Evolutionary conservation across 495 filamentous ascomycete species (phyloP), one percentile per base, ranked within the genome.

Genomic region (Xylaria scruposa): DNA sequence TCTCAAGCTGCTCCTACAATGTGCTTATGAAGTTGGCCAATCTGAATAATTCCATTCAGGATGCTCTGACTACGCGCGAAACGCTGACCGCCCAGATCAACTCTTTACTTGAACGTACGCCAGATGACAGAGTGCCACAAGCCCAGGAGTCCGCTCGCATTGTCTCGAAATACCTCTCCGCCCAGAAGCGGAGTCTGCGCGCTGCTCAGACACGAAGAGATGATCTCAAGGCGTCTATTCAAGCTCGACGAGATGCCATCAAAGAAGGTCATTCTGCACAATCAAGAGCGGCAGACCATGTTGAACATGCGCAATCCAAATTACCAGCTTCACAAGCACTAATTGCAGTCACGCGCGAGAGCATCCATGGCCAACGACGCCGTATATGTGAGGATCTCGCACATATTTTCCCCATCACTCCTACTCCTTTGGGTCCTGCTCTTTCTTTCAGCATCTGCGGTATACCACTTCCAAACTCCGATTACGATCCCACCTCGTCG

Each of bases 31-130:
- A 91, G 40, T 85, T 99, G 38, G 91, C 92, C 17, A 98, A 93
- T 66, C 83, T 99, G 47, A 94, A 97, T 71, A 92, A 94, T 75
- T 97, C 94, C 70, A 92, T 98, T 44, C 93, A 97, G 80, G 96
- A 99, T 76, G 94, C 95, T 6, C 79, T 97, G 0, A 86, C 88
- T 1, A 98, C 94, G 0, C 87, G 93, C 5, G 90, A 92, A 70
- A 87, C 86, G 63, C 81, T 99, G 10, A 88, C 93, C 12, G 79
- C 86, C 10, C 93, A 97, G 72, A 97, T 98, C 72, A 92, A 90
- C 76, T 81, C 83, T 1, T 86, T 97, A 24, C 83, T 98, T 19
- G 81, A 90, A 24, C 79, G 85, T 9, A 75, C 78, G 60, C 77
- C 81, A 0, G 73, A 76, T 1, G 80, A 90, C 65, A 81, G 86